Conservation (phyloP, 768 basidiomycete genomes). For the Rhizopogon roseolus region DNA sequence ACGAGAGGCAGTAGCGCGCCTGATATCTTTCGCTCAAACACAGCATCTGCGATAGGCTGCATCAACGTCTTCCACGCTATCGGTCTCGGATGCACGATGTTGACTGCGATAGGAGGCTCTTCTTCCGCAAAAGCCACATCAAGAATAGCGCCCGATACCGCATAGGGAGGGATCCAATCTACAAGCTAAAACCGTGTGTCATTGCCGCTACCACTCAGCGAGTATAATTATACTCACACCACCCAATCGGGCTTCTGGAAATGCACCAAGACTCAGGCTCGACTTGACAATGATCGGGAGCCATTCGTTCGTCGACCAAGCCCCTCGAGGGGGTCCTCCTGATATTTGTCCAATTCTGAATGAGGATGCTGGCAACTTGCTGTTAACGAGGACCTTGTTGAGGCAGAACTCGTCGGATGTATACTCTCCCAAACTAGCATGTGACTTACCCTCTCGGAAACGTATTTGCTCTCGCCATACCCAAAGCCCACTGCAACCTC, state of each 20-base stretch:
- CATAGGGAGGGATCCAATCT: conserved; percentile 27
- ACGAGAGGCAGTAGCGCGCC: too few species aligned
- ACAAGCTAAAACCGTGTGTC: conserved; percentile 7
- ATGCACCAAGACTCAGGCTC: conserved; percentile 20
- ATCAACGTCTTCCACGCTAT: conserved; percentile 21
- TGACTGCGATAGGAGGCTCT: conserved; percentile 15
- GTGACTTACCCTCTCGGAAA: too few species aligned
- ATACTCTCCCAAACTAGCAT: too few species aligned
- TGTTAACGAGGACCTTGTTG: conserved; percentile 21
- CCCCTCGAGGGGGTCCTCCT: too few species aligned
- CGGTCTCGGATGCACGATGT: conserved; percentile 31
- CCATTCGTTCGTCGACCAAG: conserved; percentile 32
- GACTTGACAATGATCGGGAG: conserved; percentile 33
- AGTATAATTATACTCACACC: conserved; percentile 5
- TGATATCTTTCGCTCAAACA: not conserved
- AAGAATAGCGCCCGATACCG: conserved; percentile 20
- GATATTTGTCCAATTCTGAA: too few species aligned
- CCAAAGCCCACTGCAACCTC: conserved; percentile 16
- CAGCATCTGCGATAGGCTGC: conserved; percentile 13
- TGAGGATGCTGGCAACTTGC: too few species aligned
- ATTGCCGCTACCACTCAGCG: not conserved
- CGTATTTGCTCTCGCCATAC: too few species aligned
- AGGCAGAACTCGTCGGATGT: too few species aligned
- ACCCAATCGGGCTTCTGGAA: conserved; percentile 21
- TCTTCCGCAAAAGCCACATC: conserved; percentile 22